These are phyloP conservation scores for Tylopilus sp. DNA, from an alignment of 768 basidiomycete genomes.

Conservation along the genomic window DNA sequence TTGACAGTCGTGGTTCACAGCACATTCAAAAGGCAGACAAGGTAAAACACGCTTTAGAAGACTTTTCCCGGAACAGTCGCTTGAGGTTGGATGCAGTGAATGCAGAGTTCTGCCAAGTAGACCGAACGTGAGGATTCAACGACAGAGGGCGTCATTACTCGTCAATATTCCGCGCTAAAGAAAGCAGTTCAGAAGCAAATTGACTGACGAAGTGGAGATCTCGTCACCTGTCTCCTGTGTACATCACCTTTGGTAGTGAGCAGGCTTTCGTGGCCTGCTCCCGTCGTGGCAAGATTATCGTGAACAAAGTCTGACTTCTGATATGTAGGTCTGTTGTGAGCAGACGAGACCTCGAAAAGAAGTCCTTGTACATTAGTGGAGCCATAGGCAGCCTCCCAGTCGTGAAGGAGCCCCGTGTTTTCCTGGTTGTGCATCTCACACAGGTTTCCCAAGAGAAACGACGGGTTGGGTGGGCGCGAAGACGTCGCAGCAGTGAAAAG, in stretches of 20 bases:
- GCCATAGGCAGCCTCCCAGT: slow-evolving; percentile 47
- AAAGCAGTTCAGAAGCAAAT: slow-evolving; percentile 1
- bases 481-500: slow-evolving; percentile 44
- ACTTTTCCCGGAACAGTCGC: slow-evolving; percentile 55
- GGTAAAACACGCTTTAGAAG: slow-evolving; percentile 40
- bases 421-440: slow-evolving; percentile 56
- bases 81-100: slow-evolving; percentile 50
- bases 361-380: slow-evolving; percentile 52
- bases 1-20: slow-evolving; percentile 15
- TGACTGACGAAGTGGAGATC: neutral
- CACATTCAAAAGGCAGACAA: neutral
- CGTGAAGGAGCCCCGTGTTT: slow-evolving; percentile 45
- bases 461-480: slow-evolving; percentile 43
- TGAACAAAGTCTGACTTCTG: slow-evolving; percentile 60
- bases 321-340: slow-evolving; percentile 60
- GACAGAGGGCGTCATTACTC: slow-evolving; percentile 22
- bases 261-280: slow-evolving; percentile 46
- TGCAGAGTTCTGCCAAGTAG: slow-evolving; percentile 40
- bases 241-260: slow-evolving; percentile 52
- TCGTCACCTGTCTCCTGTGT: slow-evolving; percentile 49
- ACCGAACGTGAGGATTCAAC: neutral
- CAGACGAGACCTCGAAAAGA: slow-evolving; percentile 49
- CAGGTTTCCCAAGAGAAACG: slow-evolving; percentile 52
- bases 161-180: slow-evolving; percentile 49
- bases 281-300: slow-evolving; percentile 50